phyloP scores from a whole-genome alignment of 805 yeast species.

The Wickerhamomyces tratensis region DNA sequence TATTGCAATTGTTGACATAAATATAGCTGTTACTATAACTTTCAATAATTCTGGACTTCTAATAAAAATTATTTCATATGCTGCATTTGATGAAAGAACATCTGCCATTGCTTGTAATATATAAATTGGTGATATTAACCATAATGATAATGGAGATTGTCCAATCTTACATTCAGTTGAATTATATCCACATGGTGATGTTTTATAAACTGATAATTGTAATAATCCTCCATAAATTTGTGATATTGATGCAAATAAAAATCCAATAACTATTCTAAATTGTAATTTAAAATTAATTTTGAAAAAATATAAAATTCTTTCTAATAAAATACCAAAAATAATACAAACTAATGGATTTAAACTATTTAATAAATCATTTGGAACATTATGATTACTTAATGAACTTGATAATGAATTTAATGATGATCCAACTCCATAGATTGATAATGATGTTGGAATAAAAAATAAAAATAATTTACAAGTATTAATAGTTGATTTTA shows the following conservation, averaged over 20 bases:
- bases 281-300: conserved; percentile 33
- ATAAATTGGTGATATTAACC: too few species aligned
- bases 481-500: conserved; percentile 53
- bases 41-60: too few species aligned
- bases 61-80: too few species aligned
- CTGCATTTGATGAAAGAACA: too few species aligned
- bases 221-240: conserved; percentile 38
- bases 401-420: conserved; percentile 43
- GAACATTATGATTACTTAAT: conserved; percentile 37
- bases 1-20: too few species aligned
- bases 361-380: conserved; percentile 15
- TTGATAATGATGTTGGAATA: conserved; percentile 40
- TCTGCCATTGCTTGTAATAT: too few species aligned
- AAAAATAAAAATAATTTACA: conserved; percentile 28
- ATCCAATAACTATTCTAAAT: conserved; percentile 35
- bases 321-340: conserved; percentile 38
- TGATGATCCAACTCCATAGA: too few species aligned
- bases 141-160: conserved; percentile 1
- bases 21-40: too few species aligned
- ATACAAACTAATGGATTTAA: conserved; percentile 45
- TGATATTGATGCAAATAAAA: conserved; percentile 32
- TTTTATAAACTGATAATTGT: conserved; percentile 34
- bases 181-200: conserved; percentile 40
- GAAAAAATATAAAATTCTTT: conserved; percentile 33
- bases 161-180: conserved; percentile 17